These are phyloP conservation scores for Ogataea salicorniae DNA, from an alignment of 805 yeast species.

Conservation along the genomic window DNA sequence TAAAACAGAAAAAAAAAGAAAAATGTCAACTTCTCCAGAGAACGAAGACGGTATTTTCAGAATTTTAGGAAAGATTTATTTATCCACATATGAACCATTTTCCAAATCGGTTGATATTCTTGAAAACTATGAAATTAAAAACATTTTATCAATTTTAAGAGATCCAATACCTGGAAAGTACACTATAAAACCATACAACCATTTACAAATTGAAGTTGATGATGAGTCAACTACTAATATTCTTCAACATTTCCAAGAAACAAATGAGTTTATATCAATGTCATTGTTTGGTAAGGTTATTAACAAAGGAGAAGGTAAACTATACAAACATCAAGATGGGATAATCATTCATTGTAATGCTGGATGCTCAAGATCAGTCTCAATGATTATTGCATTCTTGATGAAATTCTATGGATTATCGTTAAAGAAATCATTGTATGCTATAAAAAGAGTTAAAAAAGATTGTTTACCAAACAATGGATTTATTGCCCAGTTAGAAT, in stretches of 20 bases:
- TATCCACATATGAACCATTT: constrained; percentile 70
- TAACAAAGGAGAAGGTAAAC: constrained; percentile 13
- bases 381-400: constrained; percentile 42
- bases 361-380: constrained; percentile 46
- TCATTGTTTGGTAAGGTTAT: constrained; percentile 48
- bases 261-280: constrained; percentile 60
- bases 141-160: constrained; percentile 64
- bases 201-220: constrained; percentile 61
- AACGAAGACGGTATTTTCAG: constrained; percentile 35
- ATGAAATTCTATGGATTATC: constrained; percentile 51
- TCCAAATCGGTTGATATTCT: constrained; percentile 46
- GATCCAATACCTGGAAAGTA: constrained; percentile 56
- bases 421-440: constrained; percentile 62
- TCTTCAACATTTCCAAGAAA: constrained; percentile 51
- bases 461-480: constrained; percentile 67
- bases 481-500: constrained; percentile 64
- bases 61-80: constrained; percentile 72
- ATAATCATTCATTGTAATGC: constrained; percentile 49
- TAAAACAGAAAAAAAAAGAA: neutral
- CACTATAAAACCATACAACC: constrained; percentile 39
- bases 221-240: constrained; percentile 70
- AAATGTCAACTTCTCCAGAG: neutral
- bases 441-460: constrained; percentile 60
- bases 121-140: constrained; percentile 53
- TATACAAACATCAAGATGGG: constrained; percentile 37